Evolutionary conservation across 352 stramenopile species (phyloP), one percentile per base, ranked within the genome.

Genomic region (Globisporangium irregulare): DNA sequence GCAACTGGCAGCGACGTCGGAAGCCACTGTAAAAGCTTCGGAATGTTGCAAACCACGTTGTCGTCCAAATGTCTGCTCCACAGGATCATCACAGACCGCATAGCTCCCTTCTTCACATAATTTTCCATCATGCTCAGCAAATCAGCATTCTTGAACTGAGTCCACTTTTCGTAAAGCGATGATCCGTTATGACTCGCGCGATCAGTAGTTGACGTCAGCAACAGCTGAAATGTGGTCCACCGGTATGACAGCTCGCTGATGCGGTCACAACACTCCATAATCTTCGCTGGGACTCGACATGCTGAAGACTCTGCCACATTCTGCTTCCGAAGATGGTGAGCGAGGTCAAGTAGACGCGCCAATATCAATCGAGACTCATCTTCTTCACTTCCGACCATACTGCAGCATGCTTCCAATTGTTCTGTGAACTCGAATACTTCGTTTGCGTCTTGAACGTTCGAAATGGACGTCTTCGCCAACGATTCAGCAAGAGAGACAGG

Each of bases 151-250:
- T 67, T 77, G 65, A 91, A 90, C 15, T 63, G 12, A 2, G 55
- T 43, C 81, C 84, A 91, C 18, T 77, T 66, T 1, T 41, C 55
- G 25, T 53, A 53, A 24, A 72, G 66, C 6, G 64, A 60, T 8
- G 66, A 27, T 32, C 41, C 38, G 12, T 66, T 36, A 5, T 60
- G 12, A 22, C 29, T 25, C 4, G 38, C 53, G 8, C n/a, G 63
- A 14, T 68, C 64, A 18, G 48, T 56, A 48, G 27, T 65, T 22
- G 60, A 79, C 14, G 53, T 80, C 10, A 78, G 58, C 3, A 93
- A 66, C 38, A 92, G 68, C 64, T 87, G 81, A 58, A 93, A 93
- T 14, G 84, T 90, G 15, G 82, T 90, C 82, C 84, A 93, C 34
- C 77, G 77, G 64, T 90, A 88, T 18, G 77, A 87, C 18, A 78